These are phyloP conservation scores for Camillea tinctor DNA, from an alignment of 2,329 filamentous ascomycete species.

Conservation along the genomic window DNA sequence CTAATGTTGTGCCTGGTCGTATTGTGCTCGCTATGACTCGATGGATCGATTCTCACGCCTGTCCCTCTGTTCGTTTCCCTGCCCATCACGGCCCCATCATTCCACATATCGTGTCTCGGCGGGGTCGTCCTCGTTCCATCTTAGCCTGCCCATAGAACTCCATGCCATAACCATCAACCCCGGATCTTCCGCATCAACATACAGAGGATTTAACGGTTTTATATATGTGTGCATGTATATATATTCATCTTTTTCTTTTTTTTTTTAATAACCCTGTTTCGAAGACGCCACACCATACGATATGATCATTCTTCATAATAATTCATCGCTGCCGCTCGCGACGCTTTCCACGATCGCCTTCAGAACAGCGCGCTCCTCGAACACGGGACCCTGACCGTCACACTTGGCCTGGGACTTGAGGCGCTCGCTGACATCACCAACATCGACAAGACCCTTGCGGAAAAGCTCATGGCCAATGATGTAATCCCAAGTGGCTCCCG, in stretches of 20 bases:
- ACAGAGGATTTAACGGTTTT: background rate
- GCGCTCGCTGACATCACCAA: constrained; percentile 75
- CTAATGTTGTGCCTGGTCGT: background rate
- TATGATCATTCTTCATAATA: constrained; percentile 50
- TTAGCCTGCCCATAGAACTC: background rate
- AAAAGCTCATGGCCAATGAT: constrained; percentile 80
- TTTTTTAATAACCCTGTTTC: background rate
- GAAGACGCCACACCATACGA: background rate
- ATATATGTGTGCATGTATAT: background rate
- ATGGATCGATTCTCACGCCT: background rate
- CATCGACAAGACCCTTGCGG: constrained; percentile 74
- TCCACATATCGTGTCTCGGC: background rate
- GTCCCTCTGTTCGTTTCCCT: background rate
- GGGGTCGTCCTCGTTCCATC: background rate
- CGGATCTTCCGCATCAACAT: background rate
- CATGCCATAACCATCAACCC: background rate
- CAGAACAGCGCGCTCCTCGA: constrained; percentile 72
- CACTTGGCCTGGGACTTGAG: constrained; percentile 75
- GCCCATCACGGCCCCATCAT: background rate
- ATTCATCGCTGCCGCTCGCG: constrained; percentile 73
- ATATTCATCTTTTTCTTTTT: background rate
- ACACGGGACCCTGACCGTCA: constrained; percentile 85
- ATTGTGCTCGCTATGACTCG: background rate
- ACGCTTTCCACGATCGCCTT: constrained; percentile 77
- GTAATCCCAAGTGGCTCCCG: constrained; percentile 83